Base-by-base conservation (phyloP, 2,329 filamentous ascomycete genomes). In the Camptophora hylomeconis region DNA sequence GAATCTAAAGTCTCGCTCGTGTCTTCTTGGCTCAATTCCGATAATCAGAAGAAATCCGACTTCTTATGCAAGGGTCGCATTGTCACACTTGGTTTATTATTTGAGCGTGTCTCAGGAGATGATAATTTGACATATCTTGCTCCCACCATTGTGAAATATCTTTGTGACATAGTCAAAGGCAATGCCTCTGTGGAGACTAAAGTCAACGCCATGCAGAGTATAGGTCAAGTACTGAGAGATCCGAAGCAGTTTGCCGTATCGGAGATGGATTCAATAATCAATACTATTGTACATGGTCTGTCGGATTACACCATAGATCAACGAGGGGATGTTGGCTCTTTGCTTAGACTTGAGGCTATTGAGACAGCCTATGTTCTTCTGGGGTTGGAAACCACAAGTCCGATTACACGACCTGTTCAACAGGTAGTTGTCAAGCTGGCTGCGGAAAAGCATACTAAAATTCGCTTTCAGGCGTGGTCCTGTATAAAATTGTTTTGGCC, bases 251-350 rank as follows among this genome's bases (percentile, higher is more conserved):
- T 27, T 62, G 24, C 53, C 52, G 13, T 35, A 53, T 5, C 23
- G 7, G 13, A 18, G 11, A 36, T 42, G 56, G 57, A 49, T 22
- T 47, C 35, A 20, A 20, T 27, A 15, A 16, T 22, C 9, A 38
- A 38, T 5, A 44, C 50, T 28, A 41, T 61, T 14, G 32, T 52
- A 2, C 31, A 32, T 2, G 59, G 58, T 20, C 56, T 98, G 16
- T 78, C 87, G 40, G 86, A 98, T 49, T 95, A 95, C 47, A 92
- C 82, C 0, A 86, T 82, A 3, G 87, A 82, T 41, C 76, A 86
- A 9, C 67, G 84, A 32, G 89, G 89, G 10, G 89, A 98, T 47
- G 69, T 95, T 26, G 89, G 89, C 4, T 92, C 86, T 0, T 70
- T 86, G 29, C 79, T 92, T 3, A 70, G 89, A 3, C 60, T 87